Percentiles rank a stretch among this genome's conserved stretches.
phyloP scores from a whole-genome alignment of 75 land plant species.

The Chamaecyparis obtusa region DNA sequence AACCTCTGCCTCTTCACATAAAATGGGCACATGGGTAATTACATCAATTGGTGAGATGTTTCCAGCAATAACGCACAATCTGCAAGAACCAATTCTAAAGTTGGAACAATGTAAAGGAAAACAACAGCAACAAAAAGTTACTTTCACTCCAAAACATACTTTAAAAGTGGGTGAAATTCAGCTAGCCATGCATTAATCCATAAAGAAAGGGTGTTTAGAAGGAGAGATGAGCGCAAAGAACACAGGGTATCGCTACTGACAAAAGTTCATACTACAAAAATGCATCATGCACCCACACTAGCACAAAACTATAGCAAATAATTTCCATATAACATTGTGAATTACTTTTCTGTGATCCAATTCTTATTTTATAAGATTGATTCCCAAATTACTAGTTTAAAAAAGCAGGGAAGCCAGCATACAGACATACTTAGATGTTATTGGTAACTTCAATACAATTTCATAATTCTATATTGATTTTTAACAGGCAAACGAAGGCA shows the following conservation, averaged over 20 bases:
- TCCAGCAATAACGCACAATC: conserved; percentile 94
- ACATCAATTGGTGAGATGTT: conserved; percentile 97
- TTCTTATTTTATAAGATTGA: too few species aligned
- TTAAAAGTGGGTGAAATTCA: neutral
- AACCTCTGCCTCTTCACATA: conserved; percentile 89
- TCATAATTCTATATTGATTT: neutral
- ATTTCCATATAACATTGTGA: neutral
- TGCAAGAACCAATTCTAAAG: conserved; percentile 24
- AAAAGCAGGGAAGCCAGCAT: neutral
- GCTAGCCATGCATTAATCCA: neutral
- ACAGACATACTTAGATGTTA: neutral
- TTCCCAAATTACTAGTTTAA: too few species aligned
- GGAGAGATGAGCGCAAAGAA: neutral
- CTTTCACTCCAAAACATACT: neutral
- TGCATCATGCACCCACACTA: neutral
- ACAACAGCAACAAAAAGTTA: neutral
- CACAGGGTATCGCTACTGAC: neutral
- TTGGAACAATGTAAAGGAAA: neutral
- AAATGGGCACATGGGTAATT: conserved; percentile 91
- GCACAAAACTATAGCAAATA: neutral
- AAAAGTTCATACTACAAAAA: neutral
- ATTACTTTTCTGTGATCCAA: neutral
- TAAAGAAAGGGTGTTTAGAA: neutral
- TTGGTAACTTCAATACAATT: neutral
- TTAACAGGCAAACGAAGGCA: neutral